phyloP scores from a whole-genome alignment of 2,329 filamentous ascomycete genomes.

The Metarhizium album region DNA sequence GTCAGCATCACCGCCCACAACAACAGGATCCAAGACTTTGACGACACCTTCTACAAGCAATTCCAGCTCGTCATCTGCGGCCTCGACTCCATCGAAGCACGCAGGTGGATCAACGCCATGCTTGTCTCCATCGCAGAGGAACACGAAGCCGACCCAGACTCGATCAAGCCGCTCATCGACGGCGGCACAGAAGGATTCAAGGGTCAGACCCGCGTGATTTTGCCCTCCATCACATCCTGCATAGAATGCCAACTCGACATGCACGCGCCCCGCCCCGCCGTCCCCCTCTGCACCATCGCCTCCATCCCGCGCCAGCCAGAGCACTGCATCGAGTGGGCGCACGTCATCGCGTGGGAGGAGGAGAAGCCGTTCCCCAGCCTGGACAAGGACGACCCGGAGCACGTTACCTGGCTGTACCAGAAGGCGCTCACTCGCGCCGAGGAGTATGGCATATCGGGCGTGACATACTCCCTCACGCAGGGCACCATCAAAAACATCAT shows the following conservation, averaged over 20 bases:
- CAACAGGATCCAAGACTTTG: conserved; percentile 91
- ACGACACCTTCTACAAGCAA: conserved; percentile 92
- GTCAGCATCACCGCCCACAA: conserved; percentile 92
- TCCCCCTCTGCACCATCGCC: conserved; percentile 91
- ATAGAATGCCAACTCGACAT: conserved; percentile 98
- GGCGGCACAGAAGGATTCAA: conserved; percentile 98
- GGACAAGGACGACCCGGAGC: conserved; percentile 92
- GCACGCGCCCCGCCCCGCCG: conserved; percentile 93
- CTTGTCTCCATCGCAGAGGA: conserved; percentile 82
- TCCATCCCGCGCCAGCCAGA: conserved; percentile 94
- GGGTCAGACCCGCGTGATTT: conserved; percentile 83
- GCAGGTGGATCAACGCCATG: conserved; percentile 97
- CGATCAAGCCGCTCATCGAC: conserved; percentile 86
- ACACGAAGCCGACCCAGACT: conserved; percentile 58
- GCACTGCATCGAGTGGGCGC: conserved; percentile 98
- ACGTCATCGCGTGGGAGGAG: conserved; percentile 93
- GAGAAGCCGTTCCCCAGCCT: conserved; percentile 73
- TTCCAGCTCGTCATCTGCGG: conserved; percentile 92
- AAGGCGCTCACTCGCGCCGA: conserved; percentile 70
- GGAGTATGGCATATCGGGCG: conserved; percentile 83
- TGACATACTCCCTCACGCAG: conserved; percentile 92
- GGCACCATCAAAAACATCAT: conserved; percentile 99
- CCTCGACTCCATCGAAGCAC: conserved; percentile 90
- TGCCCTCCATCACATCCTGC: conserved; percentile 87
- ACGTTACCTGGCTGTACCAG: conserved; percentile 93